Evolutionary conservation across 2,329 filamentous ascomycete species (phyloP).

Genomic region (Colletotrichum sidae): DNA sequence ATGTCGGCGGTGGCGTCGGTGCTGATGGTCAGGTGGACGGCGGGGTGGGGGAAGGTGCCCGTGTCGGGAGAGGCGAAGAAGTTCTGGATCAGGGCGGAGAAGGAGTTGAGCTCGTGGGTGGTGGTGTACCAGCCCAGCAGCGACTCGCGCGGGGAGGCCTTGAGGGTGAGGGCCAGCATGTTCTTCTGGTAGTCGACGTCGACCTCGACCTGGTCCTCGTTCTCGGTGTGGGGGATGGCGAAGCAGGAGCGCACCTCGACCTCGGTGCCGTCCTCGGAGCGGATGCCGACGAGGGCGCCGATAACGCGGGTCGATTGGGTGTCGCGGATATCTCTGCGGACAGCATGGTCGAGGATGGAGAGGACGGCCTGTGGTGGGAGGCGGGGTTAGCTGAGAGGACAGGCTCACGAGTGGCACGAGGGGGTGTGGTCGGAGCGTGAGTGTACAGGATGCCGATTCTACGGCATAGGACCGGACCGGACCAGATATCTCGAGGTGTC

Average conservation of each 20-base stretch:
- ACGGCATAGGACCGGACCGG: conserved; percentile 10
- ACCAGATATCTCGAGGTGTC: background rate
- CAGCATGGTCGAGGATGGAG: conserved; percentile 91
- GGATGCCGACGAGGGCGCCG: conserved; percentile 90
- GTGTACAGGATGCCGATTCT: conserved; percentile 3
- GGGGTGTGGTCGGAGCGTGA: conserved; percentile 4
- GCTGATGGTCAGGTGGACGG: conserved; percentile 94
- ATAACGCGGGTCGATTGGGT: conserved; percentile 96
- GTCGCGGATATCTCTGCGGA: conserved; percentile 80
- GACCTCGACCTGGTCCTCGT: conserved; percentile 97
- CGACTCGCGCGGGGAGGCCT: conserved; percentile 92
- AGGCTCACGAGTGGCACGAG: background rate
- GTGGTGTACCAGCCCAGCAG: conserved; percentile 99
- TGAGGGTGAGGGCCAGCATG: conserved; percentile 95
- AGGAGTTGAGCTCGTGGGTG: conserved; percentile 95
- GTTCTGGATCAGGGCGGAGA: conserved; percentile 98
- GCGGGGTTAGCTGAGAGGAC: conserved; percentile 14
- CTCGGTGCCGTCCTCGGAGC: conserved; percentile 96
- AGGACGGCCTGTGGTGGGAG: conserved; percentile 68
- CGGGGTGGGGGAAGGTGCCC: conserved; percentile 97
- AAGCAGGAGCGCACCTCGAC: conserved; percentile 97
- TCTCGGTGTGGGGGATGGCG: conserved; percentile 98
- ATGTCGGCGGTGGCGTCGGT: conserved; percentile 91
- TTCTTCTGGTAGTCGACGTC: conserved; percentile 99
- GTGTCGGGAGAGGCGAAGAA: conserved; percentile 98